A percentile compares a stretch with the other conserved stretches of the same genome.
Evolutionary conservation across 164 flowering plant genomes (phyloP).

Genomic region (Berberis vulgaris): DNA sequence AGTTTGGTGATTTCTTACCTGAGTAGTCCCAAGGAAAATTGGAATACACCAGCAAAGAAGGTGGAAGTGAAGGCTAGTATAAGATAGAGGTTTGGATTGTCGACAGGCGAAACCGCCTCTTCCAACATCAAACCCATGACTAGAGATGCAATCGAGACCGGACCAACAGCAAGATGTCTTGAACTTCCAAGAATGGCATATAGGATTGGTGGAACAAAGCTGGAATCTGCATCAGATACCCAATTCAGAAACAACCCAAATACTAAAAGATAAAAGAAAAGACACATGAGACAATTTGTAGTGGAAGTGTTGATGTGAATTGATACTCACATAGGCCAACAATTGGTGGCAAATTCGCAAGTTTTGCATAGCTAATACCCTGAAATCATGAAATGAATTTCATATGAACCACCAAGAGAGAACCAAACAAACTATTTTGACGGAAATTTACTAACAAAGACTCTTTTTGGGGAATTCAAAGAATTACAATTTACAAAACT

Average conservation of each 20-base stretch:
- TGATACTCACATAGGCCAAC: constrained; percentile 50
- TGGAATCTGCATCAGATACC: constrained; percentile 39
- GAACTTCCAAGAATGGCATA: constrained; percentile 60
- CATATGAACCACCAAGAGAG: no score
- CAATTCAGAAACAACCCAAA: neutral
- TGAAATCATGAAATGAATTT: constrained; percentile 9
- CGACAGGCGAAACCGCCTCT: constrained; percentile 22
- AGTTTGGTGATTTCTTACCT: constrained; percentile 28
- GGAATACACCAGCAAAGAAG: constrained; percentile 51
- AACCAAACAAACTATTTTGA: no score
- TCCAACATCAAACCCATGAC: constrained; percentile 51
- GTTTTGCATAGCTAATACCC: constrained; percentile 68
- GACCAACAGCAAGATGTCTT: constrained; percentile 50
- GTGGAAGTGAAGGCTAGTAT: constrained; percentile 50
- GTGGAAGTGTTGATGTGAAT: neutral
- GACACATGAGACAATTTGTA: neutral
- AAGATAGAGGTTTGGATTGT: constrained; percentile 32
- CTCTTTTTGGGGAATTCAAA: no score
- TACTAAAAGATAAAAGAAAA: neutral
- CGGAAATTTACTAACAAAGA: no score
- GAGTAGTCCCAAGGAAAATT: constrained; percentile 42
- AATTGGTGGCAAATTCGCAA: constrained; percentile 53
- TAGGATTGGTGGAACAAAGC: constrained; percentile 61
- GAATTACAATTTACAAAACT: no score
- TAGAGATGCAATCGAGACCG: constrained; percentile 51